Evolutionary conservation across 139 green algal genomes (phyloP), one percentile per base, ranked within the genome.

Genomic region (Chlorella sp.): DNA sequence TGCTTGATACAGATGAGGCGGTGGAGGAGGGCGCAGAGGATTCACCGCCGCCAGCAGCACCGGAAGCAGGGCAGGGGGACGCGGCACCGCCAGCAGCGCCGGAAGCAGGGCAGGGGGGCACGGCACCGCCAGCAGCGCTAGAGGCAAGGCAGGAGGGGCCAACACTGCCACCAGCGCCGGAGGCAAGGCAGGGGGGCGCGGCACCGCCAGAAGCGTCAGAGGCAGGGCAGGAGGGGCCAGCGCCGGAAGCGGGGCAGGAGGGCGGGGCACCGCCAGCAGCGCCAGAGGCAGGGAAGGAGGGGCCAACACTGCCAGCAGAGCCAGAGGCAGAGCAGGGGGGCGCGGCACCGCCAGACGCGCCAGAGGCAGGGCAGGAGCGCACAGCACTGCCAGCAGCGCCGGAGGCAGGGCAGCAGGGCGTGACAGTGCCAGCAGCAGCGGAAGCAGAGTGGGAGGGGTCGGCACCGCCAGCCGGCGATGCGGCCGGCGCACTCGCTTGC

Each of bases 1-100:
- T 78, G 72, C 56, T 78, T 38, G 56, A 78, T 42, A 71, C 72
- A 5, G 72, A 78, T 35, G 56, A 40, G 27, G 72, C 63, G 0
- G 29, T 78, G 27, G 27, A 61, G 27, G 53, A 61, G 27, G 27
- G 27, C 27, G 53, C 27, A 61, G 27, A 61, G 27, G 53, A 61
- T 61, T n/a, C 65, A 29, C n/a, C 29, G 11, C 36, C n/a, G 29
- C 29, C 27, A 17, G 41, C 42, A 17, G 42, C n/a, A 14, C 29
- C 43, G 36, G 2, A 19, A 66, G 29, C 29, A 66, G 29, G 31
- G 8, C 36, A 11, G 5, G 61, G 17, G 8, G 33, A 36, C 8
- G 36, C 53, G 29, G 53, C 19, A 9, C 29, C 23, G 9, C 14
- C 14, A 23, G 19, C 53, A 60, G 53, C 53, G 8, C 53, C n/a